Conservation (phyloP, 768 basidiomycete genomes). For the Lactifluus rugatus region DNA sequence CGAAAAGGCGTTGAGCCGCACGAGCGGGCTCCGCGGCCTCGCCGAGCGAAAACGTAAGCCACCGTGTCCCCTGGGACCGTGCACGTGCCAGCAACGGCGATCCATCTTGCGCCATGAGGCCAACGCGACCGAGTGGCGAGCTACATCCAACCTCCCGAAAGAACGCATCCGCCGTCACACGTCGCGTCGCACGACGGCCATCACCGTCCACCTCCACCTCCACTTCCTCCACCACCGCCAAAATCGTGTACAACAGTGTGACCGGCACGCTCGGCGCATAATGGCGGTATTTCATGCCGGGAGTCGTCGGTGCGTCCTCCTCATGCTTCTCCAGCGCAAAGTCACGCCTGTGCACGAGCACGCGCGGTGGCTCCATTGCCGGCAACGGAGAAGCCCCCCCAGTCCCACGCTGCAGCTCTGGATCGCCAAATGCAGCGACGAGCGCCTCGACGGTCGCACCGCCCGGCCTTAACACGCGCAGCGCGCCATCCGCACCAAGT, state of each 20-base stretch:
- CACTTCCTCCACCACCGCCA: too few species aligned
- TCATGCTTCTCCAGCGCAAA: conserved; percentile 51
- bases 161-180: conserved; percentile 29
- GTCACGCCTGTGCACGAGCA: conserved; percentile 74
- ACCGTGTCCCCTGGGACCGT: conserved; percentile 32
- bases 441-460: conserved; percentile 89
- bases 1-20: conserved; percentile 77
- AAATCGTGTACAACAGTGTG: conserved; percentile 49
- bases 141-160: conserved; percentile 30
- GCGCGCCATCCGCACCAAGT: conserved; percentile 56
- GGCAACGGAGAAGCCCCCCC: too few species aligned
- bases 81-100: conserved; percentile 31
- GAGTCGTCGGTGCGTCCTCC: conserved; percentile 81
- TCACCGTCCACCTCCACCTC: too few species aligned
- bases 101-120: conserved; percentile 58
- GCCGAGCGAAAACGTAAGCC: conserved; percentile 43
- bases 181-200: conserved; percentile 22
- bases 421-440: conserved; percentile 39
- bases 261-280: conserved; percentile 90
- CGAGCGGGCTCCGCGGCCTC: conserved; percentile 47
- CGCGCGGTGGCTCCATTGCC: conserved; percentile 22
- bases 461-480: conserved; percentile 84
- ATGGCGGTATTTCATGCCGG: conserved; percentile 98
- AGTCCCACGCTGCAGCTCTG: conserved; percentile 21
- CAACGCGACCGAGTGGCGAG: conserved; percentile 32